These are phyloP conservation scores for Phytophthora tubulina DNA, from an alignment of 352 stramenopile species.

Conservation along the genomic window DNA sequence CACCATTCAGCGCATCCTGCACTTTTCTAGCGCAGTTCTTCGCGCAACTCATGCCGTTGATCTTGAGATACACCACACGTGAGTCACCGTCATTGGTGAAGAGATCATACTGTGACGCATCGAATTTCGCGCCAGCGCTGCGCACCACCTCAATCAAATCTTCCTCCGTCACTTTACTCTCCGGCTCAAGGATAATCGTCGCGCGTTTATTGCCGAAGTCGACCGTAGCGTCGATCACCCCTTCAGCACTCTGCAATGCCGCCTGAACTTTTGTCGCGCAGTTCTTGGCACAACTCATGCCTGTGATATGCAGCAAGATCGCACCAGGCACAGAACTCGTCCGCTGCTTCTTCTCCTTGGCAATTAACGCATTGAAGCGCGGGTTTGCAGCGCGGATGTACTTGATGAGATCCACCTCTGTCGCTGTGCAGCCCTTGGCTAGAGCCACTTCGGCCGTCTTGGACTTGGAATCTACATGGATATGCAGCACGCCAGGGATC, in stretches of 20 bases:
- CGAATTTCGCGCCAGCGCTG: constrained; percentile 55
- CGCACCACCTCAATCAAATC: constrained; percentile 76
- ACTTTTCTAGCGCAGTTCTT: constrained; percentile 84
- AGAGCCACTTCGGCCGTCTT: constrained; percentile 83
- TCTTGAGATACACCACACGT: constrained; percentile 76
- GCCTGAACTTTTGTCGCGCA: constrained; percentile 69
- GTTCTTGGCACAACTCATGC: constrained; percentile 81
- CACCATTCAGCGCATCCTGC: constrained; percentile 66
- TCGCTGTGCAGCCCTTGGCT: constrained; percentile 81
- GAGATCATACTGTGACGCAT: constrained; percentile 69
- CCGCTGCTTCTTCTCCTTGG: constrained; percentile 60
- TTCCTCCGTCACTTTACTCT: constrained; percentile 68
- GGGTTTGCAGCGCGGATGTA: constrained; percentile 78
- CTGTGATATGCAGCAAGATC: constrained; percentile 76
- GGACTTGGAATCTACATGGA: constrained; percentile 85
- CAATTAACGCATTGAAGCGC: constrained; percentile 78
- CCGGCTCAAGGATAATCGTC: constrained; percentile 72
- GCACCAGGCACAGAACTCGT: constrained; percentile 66
- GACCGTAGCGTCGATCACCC: constrained; percentile 75
- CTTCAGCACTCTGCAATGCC: constrained; percentile 55
- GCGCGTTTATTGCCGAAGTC: constrained; percentile 77
- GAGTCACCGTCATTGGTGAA: constrained; percentile 69
- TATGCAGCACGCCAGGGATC: constrained; percentile 84
- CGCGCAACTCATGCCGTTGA: constrained; percentile 84
- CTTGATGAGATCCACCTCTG: constrained; percentile 90